phyloP scores from a whole-genome alignment of 108 stramenopile species.

The Hondaea fermentalgiana region DNA sequence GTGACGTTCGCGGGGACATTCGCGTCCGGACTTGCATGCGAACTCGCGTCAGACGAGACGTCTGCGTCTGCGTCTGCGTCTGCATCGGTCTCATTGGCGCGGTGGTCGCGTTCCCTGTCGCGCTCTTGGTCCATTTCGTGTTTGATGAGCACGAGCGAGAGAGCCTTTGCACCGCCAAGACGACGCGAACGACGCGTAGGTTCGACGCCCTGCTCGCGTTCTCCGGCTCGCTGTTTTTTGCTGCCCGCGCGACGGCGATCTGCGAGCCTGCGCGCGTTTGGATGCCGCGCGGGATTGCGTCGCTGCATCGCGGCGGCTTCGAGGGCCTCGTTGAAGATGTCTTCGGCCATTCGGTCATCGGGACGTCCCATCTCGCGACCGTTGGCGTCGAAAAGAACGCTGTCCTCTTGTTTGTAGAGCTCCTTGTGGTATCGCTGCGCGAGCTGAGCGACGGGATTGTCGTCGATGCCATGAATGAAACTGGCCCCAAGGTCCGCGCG shows the following conservation, averaged over 20 bases:
- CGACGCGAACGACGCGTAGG: background rate
- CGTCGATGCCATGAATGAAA: slow-evolving; percentile 76
- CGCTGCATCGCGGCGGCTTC: slow-evolving; percentile 16
- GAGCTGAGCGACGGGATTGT: slow-evolving; percentile 42
- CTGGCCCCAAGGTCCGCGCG: slow-evolving; percentile 67
- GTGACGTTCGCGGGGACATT: background rate
- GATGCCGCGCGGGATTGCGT: background rate
- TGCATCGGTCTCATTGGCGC: background rate
- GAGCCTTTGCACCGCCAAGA: background rate
- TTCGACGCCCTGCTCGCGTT: background rate
- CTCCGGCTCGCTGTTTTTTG: background rate
- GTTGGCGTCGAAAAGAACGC: slow-evolving; percentile 27
- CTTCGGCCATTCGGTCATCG: slow-evolving; percentile 35
- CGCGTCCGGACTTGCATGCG: background rate
- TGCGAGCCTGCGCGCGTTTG: background rate
- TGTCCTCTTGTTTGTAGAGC: slow-evolving; percentile 29
- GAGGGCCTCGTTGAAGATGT: slow-evolving; percentile 36
- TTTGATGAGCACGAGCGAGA: background rate
- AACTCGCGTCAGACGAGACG: background rate
- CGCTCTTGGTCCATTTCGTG: background rate
- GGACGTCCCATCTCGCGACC: slow-evolving; percentile 19
- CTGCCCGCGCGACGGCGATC: background rate
- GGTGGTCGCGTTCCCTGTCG: background rate
- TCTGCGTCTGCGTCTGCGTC: background rate
- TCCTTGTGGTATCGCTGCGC: slow-evolving; percentile 30